phyloP scores from a whole-genome alignment of 768 basidiomycete genomes.

The Arthromyces matolae region DNA sequence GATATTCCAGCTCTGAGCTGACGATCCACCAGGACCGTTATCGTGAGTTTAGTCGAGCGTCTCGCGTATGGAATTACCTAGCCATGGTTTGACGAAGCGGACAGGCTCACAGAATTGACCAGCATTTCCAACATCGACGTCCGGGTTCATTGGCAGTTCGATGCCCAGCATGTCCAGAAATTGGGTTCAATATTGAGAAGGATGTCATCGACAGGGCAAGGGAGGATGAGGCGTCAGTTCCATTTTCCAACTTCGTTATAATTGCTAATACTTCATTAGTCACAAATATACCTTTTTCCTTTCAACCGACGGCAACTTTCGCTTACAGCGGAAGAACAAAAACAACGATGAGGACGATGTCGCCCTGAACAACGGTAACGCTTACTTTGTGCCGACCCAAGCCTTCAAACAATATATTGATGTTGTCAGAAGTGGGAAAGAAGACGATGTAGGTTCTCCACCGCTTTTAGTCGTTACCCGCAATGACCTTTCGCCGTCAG shows the following conservation, averaged over 20 bases:
- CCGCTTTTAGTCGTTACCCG: background rate
- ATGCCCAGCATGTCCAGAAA: conserved; percentile 4
- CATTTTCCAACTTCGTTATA: background rate
- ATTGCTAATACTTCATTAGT: background rate
- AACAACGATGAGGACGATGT: conserved; percentile 27
- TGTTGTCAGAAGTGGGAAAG: conserved; percentile 1
- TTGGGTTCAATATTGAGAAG: conserved; percentile 2
- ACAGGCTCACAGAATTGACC: background rate
- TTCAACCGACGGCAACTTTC: too few relatives aligned
- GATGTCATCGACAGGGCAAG: background rate
- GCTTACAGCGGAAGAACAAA: conserved; percentile 22
- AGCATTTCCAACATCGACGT: background rate
- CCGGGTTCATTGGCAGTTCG: background rate
- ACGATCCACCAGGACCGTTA: background rate
- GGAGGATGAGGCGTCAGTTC: background rate
- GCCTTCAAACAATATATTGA: conserved; percentile 15
- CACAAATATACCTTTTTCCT: conserved; percentile 19
- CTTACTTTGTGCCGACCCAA: conserved; percentile 19
- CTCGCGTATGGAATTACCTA: background rate
- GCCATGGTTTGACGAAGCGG: background rate
- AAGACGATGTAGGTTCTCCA: background rate
- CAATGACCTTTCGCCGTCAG: background rate
- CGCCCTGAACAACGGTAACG: conserved; percentile 22
- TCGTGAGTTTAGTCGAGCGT: background rate
- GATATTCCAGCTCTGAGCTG: too few relatives aligned